Evolutionary conservation across 179 eudicot genomes (phyloP), one percentile per base, ranked within the genome.

Genomic region (Beta corolliflora): DNA sequence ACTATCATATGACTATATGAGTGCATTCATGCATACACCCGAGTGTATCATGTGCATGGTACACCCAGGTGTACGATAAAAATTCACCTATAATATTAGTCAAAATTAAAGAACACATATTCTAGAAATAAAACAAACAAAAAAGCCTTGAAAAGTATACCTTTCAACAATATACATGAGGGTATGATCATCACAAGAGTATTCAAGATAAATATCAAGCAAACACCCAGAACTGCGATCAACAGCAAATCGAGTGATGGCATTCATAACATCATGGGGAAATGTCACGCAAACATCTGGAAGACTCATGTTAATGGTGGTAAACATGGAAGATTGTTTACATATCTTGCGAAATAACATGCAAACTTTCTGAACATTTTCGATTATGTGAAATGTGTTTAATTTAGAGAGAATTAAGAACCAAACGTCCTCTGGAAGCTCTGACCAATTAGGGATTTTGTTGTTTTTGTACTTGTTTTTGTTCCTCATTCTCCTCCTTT

Each of bases 291-390:
- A 46, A 5, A 2, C 55, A 41, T 56, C 69, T 36, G 79, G 71
- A 3, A 58, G 50, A 21, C 14, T 6, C 85, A 83, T 83, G 15
- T 75, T 50, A n/a, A 83, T 83, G 0, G 14, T 2, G 9, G 29
- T 68, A 44, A 83, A 83, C 82, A 83, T 74, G 18, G 76, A 58
- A 14, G 79, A 67, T 46, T 67, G 79, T 12, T 46, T 68, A 31
- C 85, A 83, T 23, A 83, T 63, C 48, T 79, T 83, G 0, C 82
- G 76, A 65, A 83, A 83, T 71, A 79, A 31, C 59, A n/a, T 83
- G 45, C 85, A 83, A 7, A 83, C 85, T 5, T 79, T 75, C 76
- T 83, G 79, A 31, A 23, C 79, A 79, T 36, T 67, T 5, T 64
- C 85, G 53, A 83, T 74, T 13, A 79, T 74, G 59, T 83, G 71